These are phyloP conservation scores for Vinca major DNA, from an alignment of 305 asterid species.

Conservation along the genomic window DNA sequence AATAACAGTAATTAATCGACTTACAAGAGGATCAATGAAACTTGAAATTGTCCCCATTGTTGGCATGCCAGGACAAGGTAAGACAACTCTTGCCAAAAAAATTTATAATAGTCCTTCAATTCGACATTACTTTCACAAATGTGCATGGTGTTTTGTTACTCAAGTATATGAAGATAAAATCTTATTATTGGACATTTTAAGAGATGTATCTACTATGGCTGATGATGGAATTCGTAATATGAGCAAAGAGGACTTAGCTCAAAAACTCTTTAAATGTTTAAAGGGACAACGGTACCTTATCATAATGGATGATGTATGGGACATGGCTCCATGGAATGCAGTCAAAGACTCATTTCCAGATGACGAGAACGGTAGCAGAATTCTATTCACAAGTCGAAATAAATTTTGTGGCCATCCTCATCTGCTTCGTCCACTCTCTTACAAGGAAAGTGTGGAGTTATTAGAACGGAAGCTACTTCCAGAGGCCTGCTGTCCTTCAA, in stretches of 20 bases:
- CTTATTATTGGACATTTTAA: neutral
- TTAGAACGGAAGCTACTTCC: conserved; percentile 1
- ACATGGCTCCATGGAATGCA: neutral
- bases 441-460: neutral
- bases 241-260: conserved; percentile 1
- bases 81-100: conserved; percentile 8
- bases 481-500: neutral
- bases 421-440: conserved; percentile 1
- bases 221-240: neutral
- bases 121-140: neutral
- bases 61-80: conserved; percentile 10
- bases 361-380: conserved; percentile 2
- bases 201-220: neutral
- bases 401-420: neutral
- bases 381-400: conserved; percentile 13
- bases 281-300: conserved; percentile 5
- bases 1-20: neutral
- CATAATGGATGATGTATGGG: conserved; percentile 11
- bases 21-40: neutral
- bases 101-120: conserved; percentile 4
- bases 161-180: neutral
- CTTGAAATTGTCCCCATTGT: neutral
- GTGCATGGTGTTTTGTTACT: conserved; percentile 7
- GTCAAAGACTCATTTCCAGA: conserved; percentile 4
- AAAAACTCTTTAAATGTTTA: neutral